Evolutionary conservation across 306 rosid genomes (phyloP), one percentile per base, ranked within the genome.

Genomic region (Nissolia schottii): DNA sequence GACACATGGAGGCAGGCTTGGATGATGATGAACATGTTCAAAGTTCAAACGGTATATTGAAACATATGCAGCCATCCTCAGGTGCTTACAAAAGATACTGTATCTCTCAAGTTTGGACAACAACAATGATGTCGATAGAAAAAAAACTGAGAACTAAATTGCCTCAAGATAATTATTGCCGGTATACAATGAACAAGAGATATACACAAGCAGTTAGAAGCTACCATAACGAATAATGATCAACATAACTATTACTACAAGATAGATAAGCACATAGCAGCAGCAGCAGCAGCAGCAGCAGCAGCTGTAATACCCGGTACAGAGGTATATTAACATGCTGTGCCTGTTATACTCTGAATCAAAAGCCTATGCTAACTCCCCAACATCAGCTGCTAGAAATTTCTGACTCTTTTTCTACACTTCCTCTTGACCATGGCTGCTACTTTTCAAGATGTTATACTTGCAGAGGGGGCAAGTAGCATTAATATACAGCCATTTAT

Each of bases 391-490:
- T 49, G 60, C 58, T 64, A 76, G 51, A 27, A 67, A 27, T 43
- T 48, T 56, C 57, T 7, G 65, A 23, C 63, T n/a, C n/a, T 64
- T 46, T 60, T 14, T 70, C 81, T 80, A 94, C 25, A 85, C 97
- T 75, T 91, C 96, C 20, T 85, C 97, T 64, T 68, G 90, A 56
- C 76, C 85, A 32, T 62, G 67, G 76, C 70, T 71, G 81, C 79
- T 84, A 68, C 88, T 88, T 88, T 94, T 91, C 85, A 94, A 79
- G 63, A 94, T 88, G 81, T 91, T 86, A 77, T 87, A 91, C 84
- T 91, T 94, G 88, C 99, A 94, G 67, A 94, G 96, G 64, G 99
- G 99, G 77, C 99, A 94, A 18, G 97, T 91, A 37, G 99, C 99
- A 34, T 94, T 94, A 9, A 91, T 91, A 55, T 75, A 74, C 50